These are phyloP conservation scores for Bullera alba DNA, from an alignment of 768 basidiomycete genomes.

Conservation along the genomic window DNA sequence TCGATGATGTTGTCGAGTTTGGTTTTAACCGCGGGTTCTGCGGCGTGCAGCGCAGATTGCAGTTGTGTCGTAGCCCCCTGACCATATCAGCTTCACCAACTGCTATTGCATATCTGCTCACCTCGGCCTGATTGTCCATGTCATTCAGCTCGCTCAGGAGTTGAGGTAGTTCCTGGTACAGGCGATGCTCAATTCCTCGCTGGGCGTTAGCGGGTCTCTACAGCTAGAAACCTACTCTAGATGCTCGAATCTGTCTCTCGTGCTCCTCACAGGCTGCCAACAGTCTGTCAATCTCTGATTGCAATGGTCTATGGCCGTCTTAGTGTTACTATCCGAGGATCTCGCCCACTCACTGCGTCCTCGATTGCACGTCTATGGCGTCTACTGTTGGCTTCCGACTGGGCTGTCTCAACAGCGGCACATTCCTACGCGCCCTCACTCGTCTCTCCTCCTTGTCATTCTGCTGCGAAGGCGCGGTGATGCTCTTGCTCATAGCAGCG, in stretches of 20 bases:
- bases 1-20: constrained; percentile 10
- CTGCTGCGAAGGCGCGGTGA: too few relatives aligned
- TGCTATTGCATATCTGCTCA: neutral
- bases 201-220: constrained; percentile 4
- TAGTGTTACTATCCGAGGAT: neutral
- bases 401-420: too few relatives aligned
- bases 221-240: constrained; percentile 16
- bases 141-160: constrained; percentile 15
- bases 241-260: constrained; percentile 24
- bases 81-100: neutral
- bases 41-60: constrained; percentile 8
- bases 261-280: constrained; percentile 29
- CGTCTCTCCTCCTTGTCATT: too few relatives aligned
- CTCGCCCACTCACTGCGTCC: constrained; percentile 15
- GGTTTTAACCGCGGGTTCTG: constrained; percentile 8
- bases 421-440: too few relatives aligned
- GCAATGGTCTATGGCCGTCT: constrained; percentile 25
- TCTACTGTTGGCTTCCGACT: too few relatives aligned
- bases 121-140: constrained; percentile 27
- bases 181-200: constrained; percentile 26
- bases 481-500: too few relatives aligned
- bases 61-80: constrained; percentile 15
- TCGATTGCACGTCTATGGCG: too few relatives aligned
- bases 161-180: constrained; percentile 18
- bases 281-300: constrained; percentile 28